These are phyloP conservation scores for Cryptosporidium sp. DNA, from an alignment of 169 alveolate genomes.

Conservation along the genomic window DNA sequence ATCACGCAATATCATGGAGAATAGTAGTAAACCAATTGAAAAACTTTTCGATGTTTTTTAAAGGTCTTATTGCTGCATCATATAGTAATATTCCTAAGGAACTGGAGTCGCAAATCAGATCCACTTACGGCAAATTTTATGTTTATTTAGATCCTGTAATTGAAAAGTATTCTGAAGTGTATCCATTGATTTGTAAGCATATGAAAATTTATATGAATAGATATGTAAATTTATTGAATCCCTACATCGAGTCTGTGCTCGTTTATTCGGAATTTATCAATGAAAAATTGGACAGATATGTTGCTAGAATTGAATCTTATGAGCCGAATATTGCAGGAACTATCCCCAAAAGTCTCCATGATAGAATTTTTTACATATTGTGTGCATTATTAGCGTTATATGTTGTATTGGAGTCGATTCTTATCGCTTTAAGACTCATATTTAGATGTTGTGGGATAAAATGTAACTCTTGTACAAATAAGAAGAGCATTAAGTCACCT, in stretches of 20 bases:
- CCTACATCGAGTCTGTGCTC: constrained; percentile 4
- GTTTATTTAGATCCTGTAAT: constrained; percentile 16
- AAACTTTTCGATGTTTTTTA: constrained; percentile 16
- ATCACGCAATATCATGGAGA: constrained; percentile 22
- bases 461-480: background rate
- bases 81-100: constrained; percentile 50
- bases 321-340: constrained; percentile 35
- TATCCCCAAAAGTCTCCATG: constrained; percentile 35
- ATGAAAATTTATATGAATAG: background rate
- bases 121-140: background rate
- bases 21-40: background rate
- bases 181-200: background rate
- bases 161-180: constrained; percentile 24
- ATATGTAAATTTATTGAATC: constrained; percentile 16
- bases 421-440: background rate
- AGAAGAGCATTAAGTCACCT: constrained; percentile 21
- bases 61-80: background rate
- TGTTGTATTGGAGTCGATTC: background rate
- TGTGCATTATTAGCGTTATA: constrained; percentile 33
- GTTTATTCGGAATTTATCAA: constrained; percentile 21
- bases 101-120: constrained; percentile 21
- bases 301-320: constrained; percentile 20
- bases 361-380: constrained; percentile 40
- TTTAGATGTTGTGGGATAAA: constrained; percentile 36
- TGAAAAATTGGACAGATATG: constrained; percentile 38